These are phyloP conservation scores for Cyclotella sp. DNA, from an alignment of 108 stramenopile species.

Conservation along the genomic window DNA sequence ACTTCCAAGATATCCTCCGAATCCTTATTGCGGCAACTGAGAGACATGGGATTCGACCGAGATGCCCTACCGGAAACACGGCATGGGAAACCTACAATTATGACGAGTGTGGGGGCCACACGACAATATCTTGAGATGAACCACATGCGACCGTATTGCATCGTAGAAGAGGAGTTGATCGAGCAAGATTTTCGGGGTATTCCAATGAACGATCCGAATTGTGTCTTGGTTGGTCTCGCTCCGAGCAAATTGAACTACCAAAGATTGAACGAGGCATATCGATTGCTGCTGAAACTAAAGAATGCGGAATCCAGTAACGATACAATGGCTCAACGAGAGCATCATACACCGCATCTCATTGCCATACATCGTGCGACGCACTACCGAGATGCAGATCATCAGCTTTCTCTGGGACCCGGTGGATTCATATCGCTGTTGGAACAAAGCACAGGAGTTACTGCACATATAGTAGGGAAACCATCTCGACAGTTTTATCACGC, in stretches of 20 bases:
- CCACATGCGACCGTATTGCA: slow-evolving; percentile 54
- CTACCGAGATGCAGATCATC: slow-evolving; percentile 53
- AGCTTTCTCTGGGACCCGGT: slow-evolving; percentile 68
- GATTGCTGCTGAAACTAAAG: slow-evolving; percentile 47
- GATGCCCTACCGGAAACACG: slow-evolving; percentile 10
- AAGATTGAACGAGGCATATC: slow-evolving; percentile 70
- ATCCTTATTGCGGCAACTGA: slow-evolving; percentile 47
- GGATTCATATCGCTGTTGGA: slow-evolving; percentile 69
- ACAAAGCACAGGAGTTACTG: slow-evolving; percentile 39
- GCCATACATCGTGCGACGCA: slow-evolving; percentile 70
- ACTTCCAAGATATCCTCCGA: slow-evolving; percentile 60
- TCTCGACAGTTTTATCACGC: slow-evolving; percentile 60
- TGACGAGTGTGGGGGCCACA: slow-evolving; percentile 68
- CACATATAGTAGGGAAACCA: slow-evolving; percentile 74
- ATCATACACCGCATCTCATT: slow-evolving; percentile 41
- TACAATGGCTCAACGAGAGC: neutral
- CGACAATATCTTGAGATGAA: slow-evolving; percentile 43
- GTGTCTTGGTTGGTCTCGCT: slow-evolving; percentile 76
- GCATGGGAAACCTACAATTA: slow-evolving; percentile 27
- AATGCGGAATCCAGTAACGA: neutral
- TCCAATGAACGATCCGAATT: slow-evolving; percentile 46
- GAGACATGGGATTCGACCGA: slow-evolving; percentile 53
- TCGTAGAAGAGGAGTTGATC: slow-evolving; percentile 62
- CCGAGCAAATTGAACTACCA: slow-evolving; percentile 68
- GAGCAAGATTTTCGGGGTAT: slow-evolving; percentile 46